Percentiles rank a stretch among this genome's conserved stretches.
Conservation (phyloP, 306 rosid species). For the Gleditsia sinensis region DNA sequence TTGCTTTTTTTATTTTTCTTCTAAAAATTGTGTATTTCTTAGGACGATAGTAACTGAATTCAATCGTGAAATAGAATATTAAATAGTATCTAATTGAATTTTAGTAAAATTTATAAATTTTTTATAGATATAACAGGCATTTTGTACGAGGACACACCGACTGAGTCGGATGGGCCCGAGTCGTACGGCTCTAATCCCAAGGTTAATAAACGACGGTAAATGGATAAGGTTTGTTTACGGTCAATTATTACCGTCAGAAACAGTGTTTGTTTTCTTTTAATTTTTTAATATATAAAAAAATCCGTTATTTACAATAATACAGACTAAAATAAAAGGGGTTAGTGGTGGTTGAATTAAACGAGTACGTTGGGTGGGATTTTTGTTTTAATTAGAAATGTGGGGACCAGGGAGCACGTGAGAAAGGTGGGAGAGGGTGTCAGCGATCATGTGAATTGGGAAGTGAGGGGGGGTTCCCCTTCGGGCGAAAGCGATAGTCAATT, state of each 20-base stretch:
- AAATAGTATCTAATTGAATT: no score
- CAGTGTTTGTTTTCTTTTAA: background rate
- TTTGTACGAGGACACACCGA: slow-evolving; percentile 41
- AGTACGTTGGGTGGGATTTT: no score
- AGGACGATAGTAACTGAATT: no score
- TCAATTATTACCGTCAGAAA: slow-evolving; percentile 37
- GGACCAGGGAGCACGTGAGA: slow-evolving; percentile 74
- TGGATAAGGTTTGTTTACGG: slow-evolving; percentile 50
- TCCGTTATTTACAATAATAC: no score
- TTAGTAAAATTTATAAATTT: no score
- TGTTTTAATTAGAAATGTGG: slow-evolving; percentile 29
- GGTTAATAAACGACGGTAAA: slow-evolving; percentile 42
- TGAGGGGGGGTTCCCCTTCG: background rate
- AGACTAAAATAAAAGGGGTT: no score
- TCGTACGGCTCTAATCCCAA: slow-evolving; percentile 62
- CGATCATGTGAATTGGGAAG: slow-evolving; percentile 63
- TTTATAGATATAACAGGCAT: no score
- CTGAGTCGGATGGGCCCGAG: slow-evolving; percentile 38
- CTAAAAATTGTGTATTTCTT: no score
- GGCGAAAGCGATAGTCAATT: slow-evolving; percentile 33
- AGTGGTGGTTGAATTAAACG: no score
- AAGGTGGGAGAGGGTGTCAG: slow-evolving; percentile 73
- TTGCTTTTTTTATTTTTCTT: background rate
- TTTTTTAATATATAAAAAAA: no score
- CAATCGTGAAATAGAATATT: no score